A percentile compares a stretch with the other conserved stretches of the same genome.
phyloP scores from a whole-genome alignment of 306 rosid genomes.

The Sechiopsis laciniata region DNA sequence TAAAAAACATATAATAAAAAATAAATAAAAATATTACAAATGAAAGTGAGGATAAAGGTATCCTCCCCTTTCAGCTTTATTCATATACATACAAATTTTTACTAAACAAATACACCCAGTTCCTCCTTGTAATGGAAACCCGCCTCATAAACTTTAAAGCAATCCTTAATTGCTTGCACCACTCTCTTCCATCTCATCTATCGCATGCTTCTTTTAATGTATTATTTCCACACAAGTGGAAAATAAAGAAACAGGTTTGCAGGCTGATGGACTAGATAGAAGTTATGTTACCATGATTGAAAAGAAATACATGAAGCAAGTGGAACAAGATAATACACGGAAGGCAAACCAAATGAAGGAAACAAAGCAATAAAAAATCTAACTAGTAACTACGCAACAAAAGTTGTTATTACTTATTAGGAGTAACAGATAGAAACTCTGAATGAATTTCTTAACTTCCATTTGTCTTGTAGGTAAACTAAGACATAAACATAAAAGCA shows the following conservation, averaged over 20 bases:
- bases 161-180: not conserved
- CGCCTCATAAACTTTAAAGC: not conserved
- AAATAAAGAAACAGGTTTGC: not conserved
- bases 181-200: not conserved
- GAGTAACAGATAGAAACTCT: not conserved
- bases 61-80: not conserved
- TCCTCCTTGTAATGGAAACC: not conserved
- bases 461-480: not conserved
- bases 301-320: not conserved
- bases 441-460: not conserved
- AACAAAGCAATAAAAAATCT: not conserved
- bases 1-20: not conserved
- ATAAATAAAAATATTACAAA: not conserved
- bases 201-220: not conserved
- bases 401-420: not conserved
- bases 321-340: not conserved
- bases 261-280: not conserved
- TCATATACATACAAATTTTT: not conserved
- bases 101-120: not conserved
- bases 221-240: not conserved
- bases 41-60: constrained; percentile 1
- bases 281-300: not conserved
- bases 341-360: constrained; percentile 6
- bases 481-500: not conserved
- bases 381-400: not conserved